phyloP scores from a whole-genome alignment of 441 rosid species.

The Sinapis alba region DNA sequence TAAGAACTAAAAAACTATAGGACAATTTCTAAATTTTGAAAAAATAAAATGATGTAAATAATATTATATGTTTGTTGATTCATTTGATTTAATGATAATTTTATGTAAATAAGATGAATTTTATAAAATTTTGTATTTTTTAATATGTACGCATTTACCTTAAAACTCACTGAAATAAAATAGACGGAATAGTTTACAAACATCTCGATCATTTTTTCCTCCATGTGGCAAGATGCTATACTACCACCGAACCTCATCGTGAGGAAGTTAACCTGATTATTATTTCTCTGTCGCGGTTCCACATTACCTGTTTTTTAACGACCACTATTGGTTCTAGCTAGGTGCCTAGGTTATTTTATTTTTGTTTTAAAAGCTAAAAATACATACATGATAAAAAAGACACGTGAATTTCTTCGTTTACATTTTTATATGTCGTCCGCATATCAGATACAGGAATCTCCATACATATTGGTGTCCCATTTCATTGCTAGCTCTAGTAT shows the following conservation, averaged over 20 bases:
- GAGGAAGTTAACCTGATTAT: slow-evolving; percentile 12
- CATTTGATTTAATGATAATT: too few relatives aligned
- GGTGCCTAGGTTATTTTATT: background rate
- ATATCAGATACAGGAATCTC: background rate
- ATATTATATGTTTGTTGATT: too few relatives aligned
- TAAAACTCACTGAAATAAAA: too few relatives aligned
- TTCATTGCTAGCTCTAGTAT: background rate
- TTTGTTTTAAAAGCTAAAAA: background rate
- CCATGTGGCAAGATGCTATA: slow-evolving; percentile 30
- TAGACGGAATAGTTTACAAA: too few relatives aligned
- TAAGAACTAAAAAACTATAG: too few relatives aligned
- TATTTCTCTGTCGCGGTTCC: background rate
- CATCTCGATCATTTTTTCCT: slow-evolving; percentile 20
- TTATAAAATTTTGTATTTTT: too few relatives aligned
- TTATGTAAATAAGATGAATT: too few relatives aligned
- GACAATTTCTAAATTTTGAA: too few relatives aligned
- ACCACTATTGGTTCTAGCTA: background rate
- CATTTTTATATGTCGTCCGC: background rate
- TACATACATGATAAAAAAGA: background rate
- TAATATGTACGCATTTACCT: too few relatives aligned
- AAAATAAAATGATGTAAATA: too few relatives aligned
- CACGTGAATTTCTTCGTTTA: background rate
- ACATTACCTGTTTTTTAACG: slow-evolving; percentile 20
- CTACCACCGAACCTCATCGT: slow-evolving; percentile 30
- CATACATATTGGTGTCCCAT: background rate